Evolutionary conservation across 345 rosid species (phyloP).

Genomic region (Acer yangbiense): DNA sequence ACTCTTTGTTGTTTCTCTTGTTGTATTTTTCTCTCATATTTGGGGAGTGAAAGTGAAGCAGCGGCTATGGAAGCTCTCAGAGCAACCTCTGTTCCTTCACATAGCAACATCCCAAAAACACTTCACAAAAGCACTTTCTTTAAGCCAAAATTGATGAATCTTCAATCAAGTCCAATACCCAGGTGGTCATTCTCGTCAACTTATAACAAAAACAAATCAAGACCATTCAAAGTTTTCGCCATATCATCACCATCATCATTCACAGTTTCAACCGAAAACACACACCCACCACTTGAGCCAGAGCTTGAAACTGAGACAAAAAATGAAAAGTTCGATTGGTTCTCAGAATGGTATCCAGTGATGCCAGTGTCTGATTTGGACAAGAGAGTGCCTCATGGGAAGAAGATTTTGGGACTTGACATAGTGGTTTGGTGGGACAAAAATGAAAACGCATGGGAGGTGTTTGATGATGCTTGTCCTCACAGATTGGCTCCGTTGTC

Average conservation of each 20-base stretch:
- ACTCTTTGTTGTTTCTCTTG: no score
- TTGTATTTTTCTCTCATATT: not conserved
- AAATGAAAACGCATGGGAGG: slow-evolving; percentile 9
- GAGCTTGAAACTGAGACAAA: not conserved
- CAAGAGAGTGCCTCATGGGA: not conserved
- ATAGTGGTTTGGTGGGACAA: not conserved
- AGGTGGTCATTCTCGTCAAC: not conserved
- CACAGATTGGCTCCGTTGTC: slow-evolving; percentile 79
- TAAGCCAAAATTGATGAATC: not conserved
- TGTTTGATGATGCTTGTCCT: slow-evolving; percentile 72
- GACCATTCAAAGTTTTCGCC: not conserved
- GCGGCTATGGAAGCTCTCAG: not conserved
- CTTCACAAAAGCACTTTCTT: not conserved
- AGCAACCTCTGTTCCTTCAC: not conserved
- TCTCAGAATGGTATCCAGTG: not conserved
- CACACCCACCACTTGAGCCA: not conserved
- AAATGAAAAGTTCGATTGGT: not conserved
- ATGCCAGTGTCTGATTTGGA: not conserved
- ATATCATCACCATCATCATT: not conserved
- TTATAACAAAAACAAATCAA: not conserved
- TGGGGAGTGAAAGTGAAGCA: not conserved
- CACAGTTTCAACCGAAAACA: not conserved
- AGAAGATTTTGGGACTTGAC: not conserved
- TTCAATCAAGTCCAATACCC: not conserved
- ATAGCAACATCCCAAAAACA: not conserved